Evolutionary conservation across 768 basidiomycete genomes (phyloP).

Genomic region (Nidularia pulvinata): DNA sequence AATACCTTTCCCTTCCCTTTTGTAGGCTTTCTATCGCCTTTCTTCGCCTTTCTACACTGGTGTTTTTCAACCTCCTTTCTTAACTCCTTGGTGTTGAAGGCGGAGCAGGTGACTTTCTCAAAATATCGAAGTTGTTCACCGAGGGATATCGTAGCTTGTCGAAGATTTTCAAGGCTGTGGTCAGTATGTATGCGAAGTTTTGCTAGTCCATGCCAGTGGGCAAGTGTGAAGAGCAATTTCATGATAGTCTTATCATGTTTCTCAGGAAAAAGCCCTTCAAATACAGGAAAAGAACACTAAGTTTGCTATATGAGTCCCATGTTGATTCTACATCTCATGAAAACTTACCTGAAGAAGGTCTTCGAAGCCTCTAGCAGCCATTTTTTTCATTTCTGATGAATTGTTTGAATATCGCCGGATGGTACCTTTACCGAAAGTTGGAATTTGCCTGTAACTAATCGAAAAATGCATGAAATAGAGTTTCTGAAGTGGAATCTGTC

Average conservation of each 20-base stretch:
- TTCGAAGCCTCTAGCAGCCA: conserved; percentile 18
- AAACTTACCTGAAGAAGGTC: conserved; percentile 15
- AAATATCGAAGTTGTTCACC: not conserved
- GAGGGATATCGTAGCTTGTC: not conserved
- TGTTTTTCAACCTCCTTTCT: not conserved
- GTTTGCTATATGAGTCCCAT: not conserved
- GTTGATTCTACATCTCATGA: not conserved
- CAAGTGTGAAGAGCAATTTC: not conserved
- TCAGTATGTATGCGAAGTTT: not conserved
- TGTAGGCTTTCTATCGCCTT: too few species aligned
- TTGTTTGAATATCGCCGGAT: conserved; percentile 15
- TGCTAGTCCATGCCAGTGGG: not conserved
- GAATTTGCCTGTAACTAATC: not conserved
- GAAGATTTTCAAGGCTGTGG: not conserved
- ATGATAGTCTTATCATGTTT: not conserved
- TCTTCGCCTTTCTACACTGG: too few species aligned
- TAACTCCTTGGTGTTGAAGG: not conserved
- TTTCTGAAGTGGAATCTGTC: too few species aligned
- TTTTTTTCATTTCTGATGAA: conserved; percentile 16
- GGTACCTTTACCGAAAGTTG: not conserved
- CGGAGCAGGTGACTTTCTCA: not conserved
- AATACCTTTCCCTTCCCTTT: too few species aligned
- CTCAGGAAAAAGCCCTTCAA: not conserved
- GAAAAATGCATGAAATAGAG: not conserved
- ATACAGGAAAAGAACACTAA: not conserved